Conservation (phyloP, 129 eudicot genomes). For the Dittrichia graveolens region DNA sequence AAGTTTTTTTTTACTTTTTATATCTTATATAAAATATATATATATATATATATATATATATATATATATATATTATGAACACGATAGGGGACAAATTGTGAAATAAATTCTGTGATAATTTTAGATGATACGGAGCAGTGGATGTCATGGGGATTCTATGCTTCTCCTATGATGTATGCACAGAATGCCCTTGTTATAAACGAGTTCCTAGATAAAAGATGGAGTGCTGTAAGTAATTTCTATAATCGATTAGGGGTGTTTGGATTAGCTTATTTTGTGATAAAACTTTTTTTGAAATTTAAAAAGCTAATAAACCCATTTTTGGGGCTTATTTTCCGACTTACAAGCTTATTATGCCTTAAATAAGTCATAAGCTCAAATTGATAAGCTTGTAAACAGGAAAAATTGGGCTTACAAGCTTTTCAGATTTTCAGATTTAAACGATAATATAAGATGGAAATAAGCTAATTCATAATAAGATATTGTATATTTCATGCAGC, state of each 20-base stretch:
- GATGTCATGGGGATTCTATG: slow-evolving; percentile 79
- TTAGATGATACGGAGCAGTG: slow-evolving; percentile 74
- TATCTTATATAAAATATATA: background rate
- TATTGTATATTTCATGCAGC: slow-evolving; percentile 36
- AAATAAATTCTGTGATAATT: background rate
- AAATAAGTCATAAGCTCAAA: too few species aligned
- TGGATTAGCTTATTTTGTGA: too few species aligned
- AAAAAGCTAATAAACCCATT: too few species aligned
- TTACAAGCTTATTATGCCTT: too few species aligned
- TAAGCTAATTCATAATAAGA: too few species aligned
- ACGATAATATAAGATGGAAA: too few species aligned
- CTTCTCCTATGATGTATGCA: slow-evolving; percentile 84
- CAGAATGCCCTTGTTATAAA: slow-evolving; percentile 73
- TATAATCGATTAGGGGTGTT: background rate
- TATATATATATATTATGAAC: background rate
- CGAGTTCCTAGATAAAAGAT: slow-evolving; percentile 76
- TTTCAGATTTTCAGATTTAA: too few species aligned
- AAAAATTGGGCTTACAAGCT: too few species aligned
- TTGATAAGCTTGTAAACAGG: too few species aligned
- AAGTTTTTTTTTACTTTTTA: slow-evolving; percentile 15
- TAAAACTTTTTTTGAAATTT: too few species aligned
- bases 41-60: too few species aligned
- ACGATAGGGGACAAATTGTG: background rate
- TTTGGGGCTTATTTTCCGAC: too few species aligned
- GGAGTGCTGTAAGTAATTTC: slow-evolving; percentile 61